phyloP scores from a whole-genome alignment of 768 basidiomycete genomes.

The Trametes gibbosa region DNA sequence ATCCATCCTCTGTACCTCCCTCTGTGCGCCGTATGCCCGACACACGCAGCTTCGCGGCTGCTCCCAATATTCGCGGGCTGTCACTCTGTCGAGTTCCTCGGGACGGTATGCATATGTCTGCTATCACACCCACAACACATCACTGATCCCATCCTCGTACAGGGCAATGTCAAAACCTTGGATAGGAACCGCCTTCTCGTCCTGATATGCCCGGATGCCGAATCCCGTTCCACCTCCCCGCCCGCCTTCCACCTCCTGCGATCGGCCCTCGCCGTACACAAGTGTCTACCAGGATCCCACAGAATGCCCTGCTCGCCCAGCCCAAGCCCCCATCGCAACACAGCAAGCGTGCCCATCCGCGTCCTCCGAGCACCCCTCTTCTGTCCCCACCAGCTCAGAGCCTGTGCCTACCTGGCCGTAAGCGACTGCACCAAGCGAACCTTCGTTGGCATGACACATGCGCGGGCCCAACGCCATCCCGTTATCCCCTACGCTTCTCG shows the following conservation, averaged over 20 bases:
- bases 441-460: conserved; percentile 15
- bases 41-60: conserved; percentile 2
- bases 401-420: conserved; percentile 2
- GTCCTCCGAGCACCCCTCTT: not conserved
- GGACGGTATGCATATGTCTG: not conserved
- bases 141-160: conserved; percentile 9
- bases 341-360: not conserved
- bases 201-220: conserved; percentile 9
- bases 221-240: not conserved
- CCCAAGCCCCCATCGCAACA: not conserved
- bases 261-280: conserved; percentile 2
- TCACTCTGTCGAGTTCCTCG: conserved; percentile 1
- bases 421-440: conserved; percentile 4
- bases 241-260: not conserved
- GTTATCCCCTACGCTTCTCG: conserved; percentile 7
- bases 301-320: not conserved
- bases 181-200: conserved; percentile 7
- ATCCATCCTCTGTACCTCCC: not conserved
- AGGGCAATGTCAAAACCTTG: conserved; percentile 6
- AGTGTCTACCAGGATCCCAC: not conserved
- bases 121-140: conserved; percentile 7
- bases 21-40: too few relatives aligned
- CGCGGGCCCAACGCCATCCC: not conserved
- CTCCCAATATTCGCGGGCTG: conserved; percentile 3
- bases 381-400: not conserved